Base-by-base conservation (phyloP, 208 protist genomes). In the Angomonas ambiguus region DNA sequence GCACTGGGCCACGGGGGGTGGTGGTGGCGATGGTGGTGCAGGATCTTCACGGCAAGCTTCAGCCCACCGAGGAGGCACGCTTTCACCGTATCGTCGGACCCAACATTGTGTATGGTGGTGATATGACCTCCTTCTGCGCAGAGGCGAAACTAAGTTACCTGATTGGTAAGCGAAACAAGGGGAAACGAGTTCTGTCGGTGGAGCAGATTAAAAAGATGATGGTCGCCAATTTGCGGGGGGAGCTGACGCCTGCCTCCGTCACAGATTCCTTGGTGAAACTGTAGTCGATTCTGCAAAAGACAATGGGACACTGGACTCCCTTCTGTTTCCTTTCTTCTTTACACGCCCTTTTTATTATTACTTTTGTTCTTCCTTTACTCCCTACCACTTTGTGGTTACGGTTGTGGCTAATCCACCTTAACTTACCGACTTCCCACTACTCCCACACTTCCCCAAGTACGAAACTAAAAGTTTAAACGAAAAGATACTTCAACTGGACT, bases 141-240 rank as follows among this genome's bases (percentile, higher is more conserved):
- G 80, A 87, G 71, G 64, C 79, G 61, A 92, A 92, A 61, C 61
- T 88, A 28, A 88, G 87, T 78, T 92, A 92, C 66, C 66, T 92
- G n/a, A 86, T 92, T 55, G 86, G 86, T 16, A 85, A 85, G 38
- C 38, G 38, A 8, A 45, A 16, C 11, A 16, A 45, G 11, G 38
- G 38, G 38, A 8, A 16, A n/a, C 16, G 38, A 34, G 74, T 74
- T 6, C 63, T 88, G 18, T 56, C 59, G 6, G 51, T 71, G 2
- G 64, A 34, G 20, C 27, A 79, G 64, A 80, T 92, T 41, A 49
- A 48, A 30, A 33, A 62, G 1, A 24, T 71, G 16, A 88, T 89
- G 82, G 41, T 69, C 51, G 31, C 41, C n/a, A 89, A 89, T 62
- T 45, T 92, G 13, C 82, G 82, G 16, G 86, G 86, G 16, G 86